phyloP scores from a whole-genome alignment of 768 basidiomycete genomes.

The Panellus pusillus region DNA sequence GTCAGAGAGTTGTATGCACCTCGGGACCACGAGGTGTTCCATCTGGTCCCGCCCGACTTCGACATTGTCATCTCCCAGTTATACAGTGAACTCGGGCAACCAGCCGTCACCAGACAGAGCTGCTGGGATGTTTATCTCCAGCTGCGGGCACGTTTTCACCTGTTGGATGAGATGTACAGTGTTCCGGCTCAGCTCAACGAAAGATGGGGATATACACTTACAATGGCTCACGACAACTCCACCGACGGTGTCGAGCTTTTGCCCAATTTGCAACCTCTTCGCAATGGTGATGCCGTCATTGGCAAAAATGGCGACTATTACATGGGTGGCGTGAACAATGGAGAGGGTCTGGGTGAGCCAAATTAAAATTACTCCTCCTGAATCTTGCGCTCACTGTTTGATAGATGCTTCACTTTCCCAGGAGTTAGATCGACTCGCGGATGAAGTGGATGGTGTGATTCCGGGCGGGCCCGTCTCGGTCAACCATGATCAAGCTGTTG shows the following conservation, averaged over 20 bases:
- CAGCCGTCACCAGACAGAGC: conserved; percentile 8
- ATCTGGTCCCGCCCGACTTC: conserved; percentile 21
- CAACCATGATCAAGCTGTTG: no score
- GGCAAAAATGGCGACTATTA: no score
- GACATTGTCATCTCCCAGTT: conserved; percentile 2
- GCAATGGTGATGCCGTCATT: no score
- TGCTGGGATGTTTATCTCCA: conserved; percentile 17
- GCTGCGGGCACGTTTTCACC: neutral
- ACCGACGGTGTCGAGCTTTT: neutral
- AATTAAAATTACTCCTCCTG: no score
- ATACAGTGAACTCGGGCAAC: conserved; percentile 18
- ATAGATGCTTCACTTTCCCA: no score
- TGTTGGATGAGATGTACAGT: neutral
- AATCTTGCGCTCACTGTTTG: no score
- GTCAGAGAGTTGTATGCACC: conserved; percentile 21
- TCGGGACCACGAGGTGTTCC: conserved; percentile 21
- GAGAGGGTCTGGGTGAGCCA: neutral
- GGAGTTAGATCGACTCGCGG: no score
- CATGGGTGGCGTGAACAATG: conserved; percentile 4
- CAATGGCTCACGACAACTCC: neutral
- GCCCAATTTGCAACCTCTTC: neutral
- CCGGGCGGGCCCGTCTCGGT: no score
- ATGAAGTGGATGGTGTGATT: no score
- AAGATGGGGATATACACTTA: neutral
- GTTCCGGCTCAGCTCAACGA: neutral